Evolutionary conservation across 352 stramenopile species (phyloP).

Genomic region (Sclerospora graminicola): DNA sequence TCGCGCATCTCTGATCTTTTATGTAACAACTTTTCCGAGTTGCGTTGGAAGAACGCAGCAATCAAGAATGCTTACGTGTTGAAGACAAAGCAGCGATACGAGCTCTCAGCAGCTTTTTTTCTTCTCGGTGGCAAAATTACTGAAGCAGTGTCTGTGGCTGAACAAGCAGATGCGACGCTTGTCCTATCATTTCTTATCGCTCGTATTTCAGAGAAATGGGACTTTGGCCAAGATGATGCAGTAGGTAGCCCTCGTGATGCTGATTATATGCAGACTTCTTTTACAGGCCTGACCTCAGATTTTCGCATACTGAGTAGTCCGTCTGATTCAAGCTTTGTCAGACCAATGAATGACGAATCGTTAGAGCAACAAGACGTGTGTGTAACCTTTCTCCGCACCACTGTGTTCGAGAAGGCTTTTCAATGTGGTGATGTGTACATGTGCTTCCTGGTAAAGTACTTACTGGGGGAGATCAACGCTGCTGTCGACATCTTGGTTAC

Average conservation of each 20-base stretch:
- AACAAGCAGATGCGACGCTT: slow-evolving; percentile 60
- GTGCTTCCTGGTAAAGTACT: slow-evolving; percentile 64
- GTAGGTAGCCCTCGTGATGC: slow-evolving; percentile 1
- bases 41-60: slow-evolving; percentile 76
- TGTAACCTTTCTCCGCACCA: slow-evolving; percentile 48
- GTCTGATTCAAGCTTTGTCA: background rate
- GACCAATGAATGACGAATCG: background rate
- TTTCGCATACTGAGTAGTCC: slow-evolving; percentile 17
- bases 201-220: slow-evolving; percentile 64
- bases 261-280: slow-evolving; percentile 33
- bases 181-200: slow-evolving; percentile 77
- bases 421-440: slow-evolving; percentile 60
- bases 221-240: slow-evolving; percentile 28
- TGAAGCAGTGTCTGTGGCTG: slow-evolving; percentile 63
- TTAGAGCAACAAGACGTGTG: slow-evolving; percentile 30
- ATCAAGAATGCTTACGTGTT: slow-evolving; percentile 88
- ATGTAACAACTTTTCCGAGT: slow-evolving; percentile 72
- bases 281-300: slow-evolving; percentile 45
- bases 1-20: slow-evolving; percentile 69
- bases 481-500: slow-evolving; percentile 45
- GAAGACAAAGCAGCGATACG: slow-evolving; percentile 77
- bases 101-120: slow-evolving; percentile 77
- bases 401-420: slow-evolving; percentile 39
- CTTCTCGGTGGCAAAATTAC: slow-evolving; percentile 66
- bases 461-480: slow-evolving; percentile 30